These are phyloP conservation scores for Tripterygium wilfordii DNA, from an alignment of 177 flowering plant species.

Conservation along the genomic window DNA sequence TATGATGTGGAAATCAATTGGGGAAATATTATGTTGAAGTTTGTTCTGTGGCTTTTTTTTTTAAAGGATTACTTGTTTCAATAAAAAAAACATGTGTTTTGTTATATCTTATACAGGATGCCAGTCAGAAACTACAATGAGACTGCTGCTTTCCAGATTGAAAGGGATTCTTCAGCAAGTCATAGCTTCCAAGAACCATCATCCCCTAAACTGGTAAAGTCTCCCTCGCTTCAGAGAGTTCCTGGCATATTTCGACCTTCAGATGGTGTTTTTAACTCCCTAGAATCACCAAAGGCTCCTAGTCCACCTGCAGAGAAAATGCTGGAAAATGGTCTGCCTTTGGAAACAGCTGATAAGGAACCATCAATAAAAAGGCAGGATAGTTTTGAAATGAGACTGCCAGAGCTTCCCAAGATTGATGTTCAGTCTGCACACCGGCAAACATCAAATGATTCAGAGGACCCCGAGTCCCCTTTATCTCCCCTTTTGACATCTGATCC, in stretches of 20 bases:
- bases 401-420: conserved; percentile 83
- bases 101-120: conserved; percentile 48
- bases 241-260: conserved; percentile 41
- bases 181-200: conserved; percentile 75
- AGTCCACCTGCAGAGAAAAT: conserved; percentile 82
- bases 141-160: conserved; percentile 66
- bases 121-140: conserved; percentile 69
- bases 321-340: conserved; percentile 61
- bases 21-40: no score
- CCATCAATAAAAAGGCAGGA: conserved; percentile 79
- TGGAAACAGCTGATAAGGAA: conserved; percentile 55
- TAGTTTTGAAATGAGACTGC: conserved; percentile 88
- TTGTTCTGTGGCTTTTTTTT: no score
- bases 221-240: conserved; percentile 87
- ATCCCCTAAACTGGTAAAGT: conserved; percentile 81
- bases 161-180: conserved; percentile 73
- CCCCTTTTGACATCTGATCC: conserved; percentile 96
- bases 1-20: conserved; percentile 8
- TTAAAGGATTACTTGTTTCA: conserved; percentile 1
- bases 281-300: conserved; percentile 65
- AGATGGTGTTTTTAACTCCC: conserved; percentile 49
- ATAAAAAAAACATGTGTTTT: not conserved
- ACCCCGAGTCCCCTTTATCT: conserved; percentile 94
- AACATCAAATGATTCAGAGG: conserved; percentile 62
- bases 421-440: conserved; percentile 54